phyloP scores from a whole-genome alignment of 306 rosid species.

The Gastrolobium villosum region DNA sequence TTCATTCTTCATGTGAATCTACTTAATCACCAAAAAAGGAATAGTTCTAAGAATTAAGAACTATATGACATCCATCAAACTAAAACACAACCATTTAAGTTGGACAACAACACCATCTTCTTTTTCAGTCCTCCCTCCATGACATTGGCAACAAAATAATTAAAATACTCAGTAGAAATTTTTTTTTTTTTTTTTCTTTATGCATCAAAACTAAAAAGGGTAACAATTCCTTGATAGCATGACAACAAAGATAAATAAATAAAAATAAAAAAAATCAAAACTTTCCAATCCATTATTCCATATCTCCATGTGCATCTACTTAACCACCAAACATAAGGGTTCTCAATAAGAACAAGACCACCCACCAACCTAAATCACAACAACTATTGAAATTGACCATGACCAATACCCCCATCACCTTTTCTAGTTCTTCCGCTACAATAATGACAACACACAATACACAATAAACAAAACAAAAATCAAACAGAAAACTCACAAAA shows the following conservation, averaged over 20 bases:
- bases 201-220: background rate
- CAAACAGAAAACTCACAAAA: background rate
- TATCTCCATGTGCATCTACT: conserved; percentile 31
- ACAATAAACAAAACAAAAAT: conserved; percentile 8
- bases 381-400: conserved; percentile 35
- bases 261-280: conserved; percentile 2
- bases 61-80: conserved; percentile 37
- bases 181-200: background rate
- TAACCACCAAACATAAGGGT: conserved; percentile 33
- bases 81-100: conserved; percentile 12
- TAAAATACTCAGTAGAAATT: background rate
- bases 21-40: conserved; percentile 40
- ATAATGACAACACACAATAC: conserved; percentile 7
- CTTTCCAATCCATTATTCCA: conserved; percentile 29
- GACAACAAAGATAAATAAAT: background rate
- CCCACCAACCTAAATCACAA: conserved; percentile 39
- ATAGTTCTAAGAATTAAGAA: conserved; percentile 17
- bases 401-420: conserved; percentile 3
- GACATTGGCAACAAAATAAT: conserved; percentile 16
- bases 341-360: conserved; percentile 23
- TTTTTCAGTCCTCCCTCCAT: background rate
- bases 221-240: conserved; percentile 1
- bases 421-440: background rate
- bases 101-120: conserved; percentile 26
- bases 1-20: conserved; percentile 17